phyloP scores from a whole-genome alignment of 352 stramenopile genomes.

The Phytophthora multivora region DNA sequence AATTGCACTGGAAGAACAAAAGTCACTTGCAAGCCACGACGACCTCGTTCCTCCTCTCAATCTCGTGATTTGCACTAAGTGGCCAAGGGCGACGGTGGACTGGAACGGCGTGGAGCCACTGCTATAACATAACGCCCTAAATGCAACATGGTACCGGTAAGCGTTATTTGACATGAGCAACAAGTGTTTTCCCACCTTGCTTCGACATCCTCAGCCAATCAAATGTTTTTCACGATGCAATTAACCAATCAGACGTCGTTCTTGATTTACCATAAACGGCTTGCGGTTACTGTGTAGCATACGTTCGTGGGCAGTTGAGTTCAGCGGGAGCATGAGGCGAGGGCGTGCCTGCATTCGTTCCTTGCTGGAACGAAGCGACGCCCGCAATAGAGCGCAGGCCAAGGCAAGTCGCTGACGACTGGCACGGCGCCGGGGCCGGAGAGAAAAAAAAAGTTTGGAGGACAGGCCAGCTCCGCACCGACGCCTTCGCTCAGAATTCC shows the following conservation, averaged over 20 bases:
- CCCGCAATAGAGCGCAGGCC: conserved; percentile 2
- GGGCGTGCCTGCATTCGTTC: conserved; percentile 9
- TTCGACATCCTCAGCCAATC: conserved; percentile 18
- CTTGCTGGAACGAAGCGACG: conserved; percentile 28
- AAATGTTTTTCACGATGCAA: not conserved
- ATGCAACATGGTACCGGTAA: no score
- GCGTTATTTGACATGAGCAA: not conserved
- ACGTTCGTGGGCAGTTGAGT: conserved; percentile 8
- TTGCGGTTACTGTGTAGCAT: conserved; percentile 13
- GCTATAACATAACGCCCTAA: conserved; percentile 72
- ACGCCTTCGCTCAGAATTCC: conserved; percentile 1
- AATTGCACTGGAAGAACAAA: conserved; percentile 30
- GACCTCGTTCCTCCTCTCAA: conserved; percentile 88
- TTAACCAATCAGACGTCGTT: not conserved
- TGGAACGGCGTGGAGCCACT: conserved; percentile 91
- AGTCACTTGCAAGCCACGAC: conserved; percentile 40
- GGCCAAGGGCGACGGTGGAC: conserved; percentile 71
- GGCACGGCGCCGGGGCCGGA: not conserved
- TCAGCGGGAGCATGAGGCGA: conserved; percentile 17
- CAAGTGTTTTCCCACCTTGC: not conserved
- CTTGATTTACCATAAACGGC: not conserved
- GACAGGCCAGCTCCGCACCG: conserved; percentile 23
- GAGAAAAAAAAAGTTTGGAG: conserved; percentile 21
- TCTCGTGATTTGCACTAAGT: conserved; percentile 91
- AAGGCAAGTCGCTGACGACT: not conserved